A percentile compares a stretch with the other conserved stretches of the same genome.
Evolutionary conservation across 805 yeast genomes (phyloP).

Genomic region (Tetrapisispora nanseiensis): DNA sequence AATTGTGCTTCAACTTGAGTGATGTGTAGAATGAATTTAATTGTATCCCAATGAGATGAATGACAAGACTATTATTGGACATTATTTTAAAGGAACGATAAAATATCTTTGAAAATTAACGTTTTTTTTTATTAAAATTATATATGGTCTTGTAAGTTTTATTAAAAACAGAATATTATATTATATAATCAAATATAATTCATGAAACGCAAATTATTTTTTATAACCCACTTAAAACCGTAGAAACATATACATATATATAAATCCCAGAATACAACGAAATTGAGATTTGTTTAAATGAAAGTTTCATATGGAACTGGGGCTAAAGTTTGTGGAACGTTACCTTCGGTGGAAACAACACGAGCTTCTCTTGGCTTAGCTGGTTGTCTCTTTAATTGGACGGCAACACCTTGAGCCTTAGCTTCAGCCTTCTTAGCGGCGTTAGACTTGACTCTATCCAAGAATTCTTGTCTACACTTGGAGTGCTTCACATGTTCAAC

Average conservation of each 20-base stretch:
- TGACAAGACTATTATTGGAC: too few relatives aligned
- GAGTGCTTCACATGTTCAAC: slow-evolving; percentile 99
- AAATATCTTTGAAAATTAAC: too few relatives aligned
- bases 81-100: too few relatives aligned
- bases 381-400: slow-evolving; percentile 95
- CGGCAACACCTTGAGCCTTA: slow-evolving; percentile 84
- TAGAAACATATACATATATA: slow-evolving; percentile 1
- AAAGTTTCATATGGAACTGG: slow-evolving; percentile 99
- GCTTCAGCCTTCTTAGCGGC: slow-evolving; percentile 92
- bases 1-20: too few relatives aligned
- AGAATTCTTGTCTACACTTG: slow-evolving; percentile 98
- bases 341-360: slow-evolving; percentile 70
- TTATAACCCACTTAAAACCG: slow-evolving; percentile 1
- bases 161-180: neutral
- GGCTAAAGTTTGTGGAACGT: slow-evolving; percentile 92
- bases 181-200: neutral
- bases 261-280: neutral
- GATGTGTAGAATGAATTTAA: too few relatives aligned
- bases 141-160: neutral
- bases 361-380: slow-evolving; percentile 93
- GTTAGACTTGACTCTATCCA: slow-evolving; percentile 95
- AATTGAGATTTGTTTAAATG: slow-evolving; percentile 51
- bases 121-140: too few relatives aligned
- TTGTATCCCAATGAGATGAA: too few relatives aligned
- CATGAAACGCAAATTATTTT: slow-evolving; percentile 1